Evolutionary conservation across 352 stramenopile genomes (phyloP).

Genomic region (Pilasporangium apinafurcum): DNA sequence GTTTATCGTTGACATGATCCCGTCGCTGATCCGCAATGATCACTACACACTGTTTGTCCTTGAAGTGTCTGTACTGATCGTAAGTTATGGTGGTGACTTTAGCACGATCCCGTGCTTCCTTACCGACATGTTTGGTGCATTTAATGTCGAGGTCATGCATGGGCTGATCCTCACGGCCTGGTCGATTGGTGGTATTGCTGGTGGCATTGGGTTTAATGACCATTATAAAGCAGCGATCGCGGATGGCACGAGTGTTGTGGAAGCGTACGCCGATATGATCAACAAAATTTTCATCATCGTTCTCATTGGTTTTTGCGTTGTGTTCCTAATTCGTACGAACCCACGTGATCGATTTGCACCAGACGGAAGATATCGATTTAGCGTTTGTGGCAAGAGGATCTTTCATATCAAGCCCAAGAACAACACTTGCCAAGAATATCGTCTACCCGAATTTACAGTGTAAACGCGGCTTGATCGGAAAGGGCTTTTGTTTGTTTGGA

Average conservation of each 20-base stretch:
- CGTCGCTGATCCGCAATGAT: constrained; percentile 42
- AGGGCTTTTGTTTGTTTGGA: too few relatives aligned
- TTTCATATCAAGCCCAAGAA: constrained; percentile 57
- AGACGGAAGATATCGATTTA: constrained; percentile 61
- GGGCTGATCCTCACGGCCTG: constrained; percentile 67
- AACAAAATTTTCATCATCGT: constrained; percentile 58
- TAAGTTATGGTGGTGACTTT: constrained; percentile 68
- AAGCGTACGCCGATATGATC: constrained; percentile 63
- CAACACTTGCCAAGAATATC: too few relatives aligned
- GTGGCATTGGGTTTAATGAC: constrained; percentile 65
- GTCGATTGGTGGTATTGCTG: constrained; percentile 68
- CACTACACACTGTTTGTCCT: constrained; percentile 53
- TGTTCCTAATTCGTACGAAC: constrained; percentile 66
- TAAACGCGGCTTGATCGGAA: too few relatives aligned
- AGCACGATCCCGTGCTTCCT: constrained; percentile 69
- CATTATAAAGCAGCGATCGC: constrained; percentile 33
- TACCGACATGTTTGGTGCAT: constrained; percentile 80
- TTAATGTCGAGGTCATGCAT: constrained; percentile 77
- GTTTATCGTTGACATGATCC: constrained; percentile 57
- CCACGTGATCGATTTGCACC: constrained; percentile 53
- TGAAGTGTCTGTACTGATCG: constrained; percentile 59
- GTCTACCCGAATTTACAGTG: too few relatives aligned
- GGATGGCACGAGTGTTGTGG: constrained; percentile 21
- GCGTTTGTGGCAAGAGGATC: constrained; percentile 42
- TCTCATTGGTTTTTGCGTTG: constrained; percentile 38